Percentiles rank a stretch among this genome's conserved stretches.
phyloP scores from a whole-genome alignment of 345 rosid genomes.

The Mallotus nudiflorus region DNA sequence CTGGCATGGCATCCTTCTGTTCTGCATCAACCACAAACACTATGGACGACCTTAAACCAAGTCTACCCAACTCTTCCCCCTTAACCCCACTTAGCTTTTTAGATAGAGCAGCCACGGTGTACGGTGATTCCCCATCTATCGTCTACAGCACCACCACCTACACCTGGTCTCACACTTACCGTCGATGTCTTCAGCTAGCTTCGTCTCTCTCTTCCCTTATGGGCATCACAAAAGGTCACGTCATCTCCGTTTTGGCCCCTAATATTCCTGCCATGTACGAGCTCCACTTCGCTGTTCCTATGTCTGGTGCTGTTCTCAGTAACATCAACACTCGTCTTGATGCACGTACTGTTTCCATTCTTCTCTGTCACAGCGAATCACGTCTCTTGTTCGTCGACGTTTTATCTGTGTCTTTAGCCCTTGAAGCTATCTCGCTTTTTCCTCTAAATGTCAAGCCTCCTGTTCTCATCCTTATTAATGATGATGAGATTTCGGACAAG shows the following conservation, averaged over 20 bases:
- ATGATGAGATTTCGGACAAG: not conserved
- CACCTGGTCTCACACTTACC: constrained; percentile 28
- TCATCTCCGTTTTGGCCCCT: constrained; percentile 26
- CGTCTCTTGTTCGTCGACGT: constrained; percentile 25
- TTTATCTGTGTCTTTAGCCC: not conserved
- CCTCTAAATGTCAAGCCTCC: constrained; percentile 4
- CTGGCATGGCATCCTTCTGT: no score
- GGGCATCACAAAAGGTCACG: constrained; percentile 19
- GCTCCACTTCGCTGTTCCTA: constrained; percentile 30
- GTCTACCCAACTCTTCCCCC: constrained; percentile 5
- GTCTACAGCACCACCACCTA: constrained; percentile 17
- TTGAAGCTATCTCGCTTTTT: constrained; percentile 15
- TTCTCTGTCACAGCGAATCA: constrained; percentile 24
- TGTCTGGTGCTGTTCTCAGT: constrained; percentile 28
- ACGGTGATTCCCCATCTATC: constrained; percentile 16
- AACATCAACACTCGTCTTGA: constrained; percentile 27
- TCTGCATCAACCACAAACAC: not conserved
- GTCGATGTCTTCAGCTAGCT: constrained; percentile 28
- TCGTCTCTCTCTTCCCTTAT: constrained; percentile 16
- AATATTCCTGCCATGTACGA: constrained; percentile 27
- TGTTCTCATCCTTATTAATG: constrained; percentile 13
- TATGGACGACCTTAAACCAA: constrained; percentile 21
- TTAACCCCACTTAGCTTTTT: constrained; percentile 14
- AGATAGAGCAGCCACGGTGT: constrained; percentile 26
- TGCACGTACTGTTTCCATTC: constrained; percentile 26